Evolutionary conservation across 2,329 filamentous ascomycete species (phyloP), one percentile per base, ranked within the genome.

Genomic region (Geoglossum cookeanum): DNA sequence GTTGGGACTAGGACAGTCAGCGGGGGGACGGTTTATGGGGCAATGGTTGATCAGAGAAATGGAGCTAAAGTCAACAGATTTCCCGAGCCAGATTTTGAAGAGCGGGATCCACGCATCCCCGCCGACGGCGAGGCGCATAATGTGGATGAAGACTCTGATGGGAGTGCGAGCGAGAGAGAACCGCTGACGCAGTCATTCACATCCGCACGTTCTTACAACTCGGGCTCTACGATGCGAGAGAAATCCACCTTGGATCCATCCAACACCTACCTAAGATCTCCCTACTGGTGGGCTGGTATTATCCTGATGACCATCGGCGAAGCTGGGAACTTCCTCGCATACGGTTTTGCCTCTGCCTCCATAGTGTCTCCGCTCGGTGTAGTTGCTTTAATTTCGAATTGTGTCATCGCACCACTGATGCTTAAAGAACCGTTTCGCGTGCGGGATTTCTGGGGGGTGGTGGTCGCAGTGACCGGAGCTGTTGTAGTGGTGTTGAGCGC

Each of bases 311-410:
- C 84, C 0, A 73, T 95, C 29, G 92, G 92, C 58, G 92, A 98
- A 72, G 84, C 86, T 66, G 92, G 92, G 55, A 98, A 98, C 68
- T 98, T 98, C 66, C 73, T 98, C 61, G 92, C 92, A 0, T 98
- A 98, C 66, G 92, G 92, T 29, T 98, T 98, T 68, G 92, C 92
- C 33, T 92, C 92, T 3, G 92, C 92, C 6, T 97, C 92, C 13
- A 96, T 98, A 64, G 92, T 98, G 47, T 96, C 90, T 37, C 92
- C 92, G 0, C 75, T 98, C 4, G 92, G 92, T 8, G 92, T 98
- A n/a, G 92, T 98, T 11, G 92, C 92, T 1, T 75, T 98, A 60
- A 83, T 98, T 51, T 95, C 90, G 49, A 98, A 98, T 71, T 98
- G 92, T 69, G 80, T 98, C 59, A 95, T 98, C 67, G 92, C 92